A percentile compares a stretch with the other conserved stretches of the same genome.
These are phyloP conservation scores for Ceriops decandra DNA, from an alignment of 345 rosid genomes.

Conservation along the genomic window DNA sequence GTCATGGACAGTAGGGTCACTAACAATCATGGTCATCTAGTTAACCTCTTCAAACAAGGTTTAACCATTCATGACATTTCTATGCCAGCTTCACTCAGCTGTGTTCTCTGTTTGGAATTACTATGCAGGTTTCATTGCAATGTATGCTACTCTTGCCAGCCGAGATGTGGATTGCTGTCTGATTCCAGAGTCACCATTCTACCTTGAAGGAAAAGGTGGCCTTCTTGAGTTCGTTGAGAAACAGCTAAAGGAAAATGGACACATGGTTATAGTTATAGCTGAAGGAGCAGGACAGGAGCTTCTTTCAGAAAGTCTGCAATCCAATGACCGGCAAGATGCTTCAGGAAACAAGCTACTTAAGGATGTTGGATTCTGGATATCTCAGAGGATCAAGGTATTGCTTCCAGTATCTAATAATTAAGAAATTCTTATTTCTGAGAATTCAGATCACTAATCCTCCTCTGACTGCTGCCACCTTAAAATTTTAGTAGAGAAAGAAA, in stretches of 20 bases:
- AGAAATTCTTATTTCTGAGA: background rate
- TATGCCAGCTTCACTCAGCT: background rate
- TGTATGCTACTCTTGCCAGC: slow-evolving; percentile 82
- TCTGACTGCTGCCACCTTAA: no score
- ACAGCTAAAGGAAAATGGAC: slow-evolving; percentile 70
- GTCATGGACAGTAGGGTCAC: background rate
- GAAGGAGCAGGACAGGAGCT: slow-evolving; percentile 95
- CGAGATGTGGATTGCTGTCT: slow-evolving; percentile 91
- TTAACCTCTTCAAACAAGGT: background rate
- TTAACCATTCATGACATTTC: background rate
- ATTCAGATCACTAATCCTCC: no score
- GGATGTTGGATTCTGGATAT: slow-evolving; percentile 82
- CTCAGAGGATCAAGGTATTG: slow-evolving; percentile 65
- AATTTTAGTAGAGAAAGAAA: no score
- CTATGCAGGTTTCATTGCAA: slow-evolving; percentile 41
- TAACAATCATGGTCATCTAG: background rate
- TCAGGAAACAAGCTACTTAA: slow-evolving; percentile 79
- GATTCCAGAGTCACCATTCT: slow-evolving; percentile 93
- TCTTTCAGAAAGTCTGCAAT: slow-evolving; percentile 45
- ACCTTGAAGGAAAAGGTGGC: slow-evolving; percentile 84
- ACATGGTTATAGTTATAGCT: slow-evolving; percentile 82
- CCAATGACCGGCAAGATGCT: slow-evolving; percentile 57
- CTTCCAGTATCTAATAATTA: background rate
- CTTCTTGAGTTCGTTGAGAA: slow-evolving; percentile 59
- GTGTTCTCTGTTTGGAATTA: slow-evolving; percentile 8